Base-by-base conservation (phyloP, 192 early-diverging fungal species). In the Glomus cerebriforme region DNA sequence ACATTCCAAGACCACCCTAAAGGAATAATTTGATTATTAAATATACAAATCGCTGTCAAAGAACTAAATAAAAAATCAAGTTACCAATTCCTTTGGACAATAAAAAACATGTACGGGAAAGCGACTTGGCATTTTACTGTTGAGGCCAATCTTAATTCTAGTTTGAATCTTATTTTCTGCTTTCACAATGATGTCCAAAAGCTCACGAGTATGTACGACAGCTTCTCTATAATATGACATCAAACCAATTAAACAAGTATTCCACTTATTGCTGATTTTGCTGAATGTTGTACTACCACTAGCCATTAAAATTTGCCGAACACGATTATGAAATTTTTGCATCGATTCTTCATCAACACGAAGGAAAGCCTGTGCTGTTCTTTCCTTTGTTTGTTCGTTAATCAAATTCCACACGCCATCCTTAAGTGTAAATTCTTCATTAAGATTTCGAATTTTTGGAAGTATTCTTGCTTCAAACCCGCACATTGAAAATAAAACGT, bases 181-280 rank as follows among this genome's bases (percentile, higher is more conserved):
- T 87, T 98, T 98, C 54, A 99, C 98, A 59, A 99, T 87, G 77
- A 99, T 88, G 83, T 99, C 98, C 60, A 99, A 87, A 66, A 97
- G 86, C 85, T 99, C 98, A 32, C 97, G 92, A 1, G 98, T 99
- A 79, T 98, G 96, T 12, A 99, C 93, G 29, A 98, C 96, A 7
- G 97, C 97, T 83, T 99, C 98, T 81, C 98, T 94, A 87, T 91
- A 98, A 85, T 99, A 99, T 9, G 96, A 96, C 96, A 99, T 98
- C 79, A 99, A 82, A 2, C 96, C 96, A 79, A 98, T 97, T 62
- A 99, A 85, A 43, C 92, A 78, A n/a, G 91, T 93, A 82, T 95
- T 95, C 85, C 88, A 96, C 86, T 98, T 99, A 92, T 99, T 99
- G 66, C 95, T 92, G 80, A 99, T 96, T 91, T 98, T 98, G 81